Evolutionary conservation across 352 stramenopile species (phyloP), one percentile per base, ranked within the genome.

Genomic region (Plasmopara muralis): DNA sequence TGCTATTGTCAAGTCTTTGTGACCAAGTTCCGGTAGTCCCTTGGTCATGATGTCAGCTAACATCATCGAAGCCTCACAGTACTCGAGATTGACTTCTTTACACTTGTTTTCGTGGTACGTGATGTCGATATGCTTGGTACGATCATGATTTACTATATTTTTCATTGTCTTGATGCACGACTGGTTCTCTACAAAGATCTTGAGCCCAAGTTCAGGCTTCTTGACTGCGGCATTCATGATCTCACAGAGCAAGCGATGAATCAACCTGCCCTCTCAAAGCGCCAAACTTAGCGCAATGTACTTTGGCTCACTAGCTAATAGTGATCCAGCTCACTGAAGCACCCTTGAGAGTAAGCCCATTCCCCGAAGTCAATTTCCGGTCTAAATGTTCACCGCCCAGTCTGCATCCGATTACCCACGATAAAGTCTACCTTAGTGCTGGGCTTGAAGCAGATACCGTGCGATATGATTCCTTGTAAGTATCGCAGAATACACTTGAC

Each of bases 401-500:
- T 47, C 12, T 47, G 42, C 42, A 29, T 47, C 42, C 4, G 42
- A 34, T 16, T 25, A 34, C 1, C 40, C 16, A 13, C 40, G 16
- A n/a, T n/a, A 9, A 45, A 35, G 42, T 47, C 25, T 0, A 47
- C 13, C n/a, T n/a, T n/a, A 9, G 31, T 47, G 42, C 10, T 7
- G 6, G 42, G 18, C 42, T 47, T 35, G 20, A 47, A 47, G 42
- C 42, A 34, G 10, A 47, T 47, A 38, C 55, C 43, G 16, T 58
- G 49, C 38, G 49, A 52, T 35, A 51, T 58, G 39, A 49, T 62
- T 4, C 55, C 55, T 52, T 62, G 43, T 8, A n/a, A n/a, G n/a
- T 57, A 38, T 33, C 48, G 56, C 1, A 43, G 41, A 35, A n/a
- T n/a, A n/a, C n/a, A n/a, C n/a, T 43, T 62, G 56, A 57, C 38